Base-by-base conservation (phyloP, 805 yeast species). In the Ogataea sp. region DNA sequence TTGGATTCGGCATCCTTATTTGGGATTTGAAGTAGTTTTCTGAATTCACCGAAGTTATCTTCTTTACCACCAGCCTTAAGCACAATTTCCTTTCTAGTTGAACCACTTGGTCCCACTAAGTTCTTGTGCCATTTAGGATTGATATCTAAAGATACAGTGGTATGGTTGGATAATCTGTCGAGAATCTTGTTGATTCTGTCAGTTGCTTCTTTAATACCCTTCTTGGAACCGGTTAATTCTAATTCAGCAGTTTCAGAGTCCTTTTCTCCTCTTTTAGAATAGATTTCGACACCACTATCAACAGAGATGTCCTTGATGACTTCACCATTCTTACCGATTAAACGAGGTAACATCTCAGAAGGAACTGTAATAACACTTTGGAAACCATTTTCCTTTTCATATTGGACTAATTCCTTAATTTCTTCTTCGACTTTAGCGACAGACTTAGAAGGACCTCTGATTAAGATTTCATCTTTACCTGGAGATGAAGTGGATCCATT, bases 321-420 rank as follows among this genome's bases (percentile, higher is more conserved):
- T 44, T 85, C 90, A 56, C 97, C 97, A 43, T 71, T 70, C 54
- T 83, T 87, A 52, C 98, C 98, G 57, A 93, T 88, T 42, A 93
- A 79, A 55, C 87, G 73, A 17, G 96, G 73, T 43, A 90, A 73
- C n/a, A 87, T 80, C 44, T 71, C 75, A 32, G 70, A 58, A 29
- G 96, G 94, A 38, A 93, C 80, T 35, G 64, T 56, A 31, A 90
- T 58, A n/a, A 66, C 63, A 47, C 76, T 69, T 42, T 73, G 71
- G 63, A 76, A 75, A 15, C 95, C 90, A 55, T 88, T 86, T 50
- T 85, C 95, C 53, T 74, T 80, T 61, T 89, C 97, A 59, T 82
- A 93, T 49, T 83, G 81, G 49, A 85, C 68, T 45, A 94, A 71
- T 41, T 88, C 96, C 49, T 73, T 71, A 54, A 94, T 65, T 66